Evolutionary conservation across 352 stramenopile species (phyloP), one percentile per base, ranked within the genome.

Genomic region (Globisporangium ultimum): DNA sequence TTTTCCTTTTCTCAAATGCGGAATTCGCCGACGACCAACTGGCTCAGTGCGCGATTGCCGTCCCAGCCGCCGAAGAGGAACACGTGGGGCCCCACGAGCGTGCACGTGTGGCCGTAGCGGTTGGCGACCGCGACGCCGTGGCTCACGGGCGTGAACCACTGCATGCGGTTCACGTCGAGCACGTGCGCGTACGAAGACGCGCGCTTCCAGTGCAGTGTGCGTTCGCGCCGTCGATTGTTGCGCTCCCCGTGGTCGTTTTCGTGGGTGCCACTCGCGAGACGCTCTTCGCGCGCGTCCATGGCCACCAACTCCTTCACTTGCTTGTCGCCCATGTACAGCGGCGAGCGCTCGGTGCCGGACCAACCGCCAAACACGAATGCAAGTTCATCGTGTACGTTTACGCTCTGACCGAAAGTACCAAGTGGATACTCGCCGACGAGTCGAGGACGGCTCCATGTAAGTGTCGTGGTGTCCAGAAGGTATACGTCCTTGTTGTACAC

Each of bases 11-110:
- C 14, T 55, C 5, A 20, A 14, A 65, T 21, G 8, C 53, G 36
- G 28, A 88, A 67, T 48, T 90, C 76, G 3, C 79, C 81, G 4
- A 89, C 80, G 12, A 91, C 76, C 21, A 92, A 66, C 57, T 94
- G 78, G 59, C 85, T 87, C 17, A 94, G 76, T 21, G 84, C 80
- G 48, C 79, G 79, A 58, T 91, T 92, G 48, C 84, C 84, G 47
- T 91, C 84, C 84, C 82, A 94, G 48, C 84, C 84, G 17, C 84
- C 84, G 47, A 91, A 93, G 34, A 91, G 40, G 48, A 92, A 93
- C 11, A 92, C 41, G 48, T 90, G 74, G 28, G 74, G 66, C 14
- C 84, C 84, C 10, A 91, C 77, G 36, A 89, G 46, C 15, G 77
- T 87, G 9, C 63, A 76, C 18, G 76, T 74, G 63, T 93, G 84